A percentile compares a stretch with the other conserved stretches of the same genome.
Evolutionary conservation across 805 yeast genomes (phyloP).

Genomic region (Candida vartiovaarae): DNA sequence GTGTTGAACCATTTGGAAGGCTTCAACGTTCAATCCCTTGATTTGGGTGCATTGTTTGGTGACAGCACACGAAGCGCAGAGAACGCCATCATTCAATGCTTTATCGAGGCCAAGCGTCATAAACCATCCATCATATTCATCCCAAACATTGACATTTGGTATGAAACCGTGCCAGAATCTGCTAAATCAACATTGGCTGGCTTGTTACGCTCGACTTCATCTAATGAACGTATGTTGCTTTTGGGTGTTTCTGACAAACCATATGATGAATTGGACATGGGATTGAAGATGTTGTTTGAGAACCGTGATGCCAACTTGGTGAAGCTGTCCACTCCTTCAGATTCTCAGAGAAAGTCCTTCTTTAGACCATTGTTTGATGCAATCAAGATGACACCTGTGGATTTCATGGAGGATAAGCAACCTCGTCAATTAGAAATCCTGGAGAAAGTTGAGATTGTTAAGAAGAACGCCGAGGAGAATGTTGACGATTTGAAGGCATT

Average conservation of each 20-base stretch:
- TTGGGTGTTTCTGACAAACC: constrained; percentile 62
- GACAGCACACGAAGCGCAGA: constrained; percentile 82
- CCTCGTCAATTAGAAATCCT: constrained; percentile 28
- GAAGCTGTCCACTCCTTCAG: constrained; percentile 35
- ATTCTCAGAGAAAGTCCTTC: constrained; percentile 44
- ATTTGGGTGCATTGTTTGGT: constrained; percentile 66
- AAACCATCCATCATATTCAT: constrained; percentile 81
- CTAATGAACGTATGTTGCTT: constrained; percentile 67
- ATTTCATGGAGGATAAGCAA: constrained; percentile 55
- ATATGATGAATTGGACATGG: constrained; percentile 35
- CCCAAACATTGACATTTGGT: constrained; percentile 79
- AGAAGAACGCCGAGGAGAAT: constrained; percentile 29
- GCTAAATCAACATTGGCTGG: constrained; percentile 69
- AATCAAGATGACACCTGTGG: constrained; percentile 59
- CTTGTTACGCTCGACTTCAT: constrained; percentile 56
- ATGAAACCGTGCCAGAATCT: constrained; percentile 54
- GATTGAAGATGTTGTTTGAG: constrained; percentile 52
- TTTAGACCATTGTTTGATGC: constrained; percentile 50
- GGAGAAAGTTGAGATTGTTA: constrained; percentile 30
- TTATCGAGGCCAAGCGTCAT: constrained; percentile 83
- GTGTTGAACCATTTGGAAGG: constrained; percentile 80
- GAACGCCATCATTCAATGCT: constrained; percentile 72
- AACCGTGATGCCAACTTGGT: constrained; percentile 42
- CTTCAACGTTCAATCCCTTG: constrained; percentile 80
- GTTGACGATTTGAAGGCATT: constrained; percentile 33